phyloP scores from a whole-genome alignment of 164 flowering plant genomes.

The Annona squamosa region DNA sequence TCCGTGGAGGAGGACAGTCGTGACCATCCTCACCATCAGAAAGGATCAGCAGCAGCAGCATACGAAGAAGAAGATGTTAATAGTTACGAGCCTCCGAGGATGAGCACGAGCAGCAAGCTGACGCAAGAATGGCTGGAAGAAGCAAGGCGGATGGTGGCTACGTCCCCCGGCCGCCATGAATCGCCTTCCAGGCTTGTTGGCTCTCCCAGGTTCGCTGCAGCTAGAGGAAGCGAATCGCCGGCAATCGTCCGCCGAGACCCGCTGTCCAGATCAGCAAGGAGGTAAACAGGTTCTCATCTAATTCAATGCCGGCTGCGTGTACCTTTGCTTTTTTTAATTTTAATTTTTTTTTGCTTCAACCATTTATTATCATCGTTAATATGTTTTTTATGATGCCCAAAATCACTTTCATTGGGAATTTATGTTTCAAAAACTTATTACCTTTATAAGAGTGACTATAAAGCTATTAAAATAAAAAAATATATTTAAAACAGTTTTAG shows the following conservation, averaged over 20 bases:
- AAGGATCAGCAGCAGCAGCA: no score
- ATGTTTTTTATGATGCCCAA: no score
- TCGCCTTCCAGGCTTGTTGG: slow-evolving; percentile 49
- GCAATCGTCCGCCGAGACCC: slow-evolving; percentile 50
- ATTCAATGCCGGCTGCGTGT: no score
- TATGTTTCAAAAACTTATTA: no score
- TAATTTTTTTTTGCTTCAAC: no score
- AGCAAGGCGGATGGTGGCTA: slow-evolving; percentile 58
- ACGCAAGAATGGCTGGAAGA: slow-evolving; percentile 74
- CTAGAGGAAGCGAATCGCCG: slow-evolving; percentile 14
- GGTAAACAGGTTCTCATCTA: slow-evolving; percentile 17
- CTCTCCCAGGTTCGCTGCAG: slow-evolving; percentile 49
- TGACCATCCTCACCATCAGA: no score
- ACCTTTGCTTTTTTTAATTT: no score
- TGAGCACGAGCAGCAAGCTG: slow-evolving; percentile 29
- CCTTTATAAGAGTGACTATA: no score
- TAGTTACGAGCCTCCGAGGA: slow-evolving; percentile 22
- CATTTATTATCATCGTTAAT: no score
- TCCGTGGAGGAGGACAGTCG: not conserved
- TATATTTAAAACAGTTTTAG: no score
- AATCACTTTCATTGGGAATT: no score
- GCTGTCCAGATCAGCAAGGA: slow-evolving; percentile 66
- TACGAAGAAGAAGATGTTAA: slow-evolving; percentile 19
- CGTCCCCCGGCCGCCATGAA: slow-evolving; percentile 40
- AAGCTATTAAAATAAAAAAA: no score